These are phyloP conservation scores for Penicillium crustosum DNA, from an alignment of 2,329 filamentous ascomycete species.

Conservation along the genomic window DNA sequence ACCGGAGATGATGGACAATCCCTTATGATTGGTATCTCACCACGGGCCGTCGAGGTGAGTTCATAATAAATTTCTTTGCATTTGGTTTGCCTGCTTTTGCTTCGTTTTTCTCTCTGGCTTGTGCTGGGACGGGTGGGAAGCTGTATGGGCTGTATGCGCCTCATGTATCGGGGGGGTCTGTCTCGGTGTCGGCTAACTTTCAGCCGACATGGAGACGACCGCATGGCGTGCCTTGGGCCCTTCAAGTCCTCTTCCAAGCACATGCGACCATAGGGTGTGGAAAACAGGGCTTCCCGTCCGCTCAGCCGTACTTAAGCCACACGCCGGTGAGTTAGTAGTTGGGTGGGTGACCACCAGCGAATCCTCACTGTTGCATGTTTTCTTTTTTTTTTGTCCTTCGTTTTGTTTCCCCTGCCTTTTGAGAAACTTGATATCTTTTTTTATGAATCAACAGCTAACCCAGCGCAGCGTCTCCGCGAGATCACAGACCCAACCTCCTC, in stretches of 20 bases:
- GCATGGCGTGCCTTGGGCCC: slow-evolving; percentile 15
- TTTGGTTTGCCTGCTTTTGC: neutral
- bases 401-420: neutral
- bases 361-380: slow-evolving; percentile 48
- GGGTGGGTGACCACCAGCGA: slow-evolving; percentile 50
- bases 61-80: slow-evolving; percentile 9
- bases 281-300: slow-evolving; percentile 50
- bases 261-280: slow-evolving; percentile 49
- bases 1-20: slow-evolving; percentile 80
- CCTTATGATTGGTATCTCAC: slow-evolving; percentile 79
- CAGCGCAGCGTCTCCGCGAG: slow-evolving; percentile 63
- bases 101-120: neutral
- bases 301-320: slow-evolving; percentile 50
- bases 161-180: neutral
- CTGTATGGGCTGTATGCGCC: neutral
- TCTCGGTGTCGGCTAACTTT: neutral
- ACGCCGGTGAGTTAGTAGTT: slow-evolving; percentile 49
- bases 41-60: slow-evolving; percentile 73
- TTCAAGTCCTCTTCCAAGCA: slow-evolving; percentile 15
- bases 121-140: slow-evolving; percentile 2
- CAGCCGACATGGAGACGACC: neutral
- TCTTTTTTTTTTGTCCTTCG: slow-evolving; percentile 18
- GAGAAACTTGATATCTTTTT: neutral
- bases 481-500: slow-evolving; percentile 61
- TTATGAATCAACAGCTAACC: neutral